Conservation (phyloP, 148 eudicot species). For the Suaeda aralocaspica region DNA sequence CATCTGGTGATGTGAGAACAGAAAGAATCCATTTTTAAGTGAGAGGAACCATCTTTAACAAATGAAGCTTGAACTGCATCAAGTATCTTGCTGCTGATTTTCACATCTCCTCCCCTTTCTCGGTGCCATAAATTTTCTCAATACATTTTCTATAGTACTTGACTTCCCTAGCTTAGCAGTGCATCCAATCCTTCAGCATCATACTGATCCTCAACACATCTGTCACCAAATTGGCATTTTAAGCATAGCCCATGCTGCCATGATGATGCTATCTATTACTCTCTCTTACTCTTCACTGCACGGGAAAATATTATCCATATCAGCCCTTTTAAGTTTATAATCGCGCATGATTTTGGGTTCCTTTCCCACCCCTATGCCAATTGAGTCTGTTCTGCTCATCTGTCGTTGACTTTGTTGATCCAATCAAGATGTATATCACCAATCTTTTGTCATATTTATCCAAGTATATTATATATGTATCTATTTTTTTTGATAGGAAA, state of each 20-base stretch:
- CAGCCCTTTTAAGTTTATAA: too few species aligned
- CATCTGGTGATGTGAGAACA: slow-evolving; percentile 17
- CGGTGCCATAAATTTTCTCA: too few species aligned
- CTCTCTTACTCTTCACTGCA: too few species aligned
- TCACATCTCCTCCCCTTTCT: too few species aligned
- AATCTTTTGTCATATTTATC: slow-evolving; percentile 34
- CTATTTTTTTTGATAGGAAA: slow-evolving; percentile 2
- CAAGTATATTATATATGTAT: slow-evolving; percentile 23
- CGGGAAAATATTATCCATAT: too few species aligned
- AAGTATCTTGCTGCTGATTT: too few species aligned
- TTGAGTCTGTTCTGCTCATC: slow-evolving; percentile 48
- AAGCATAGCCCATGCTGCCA: slow-evolving; percentile 57
- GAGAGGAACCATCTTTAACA: slow-evolving; percentile 34
- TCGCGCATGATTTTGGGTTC: too few species aligned
- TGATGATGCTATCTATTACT: slow-evolving; percentile 46
- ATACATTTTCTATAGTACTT: too few species aligned
- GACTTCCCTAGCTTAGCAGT: too few species aligned
- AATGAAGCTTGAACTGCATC: slow-evolving; percentile 21
- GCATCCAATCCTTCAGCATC: slow-evolving; percentile 44
- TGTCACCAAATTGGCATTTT: slow-evolving; percentile 33
- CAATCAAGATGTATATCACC: slow-evolving; percentile 60
- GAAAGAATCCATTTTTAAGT: slow-evolving; percentile 44
- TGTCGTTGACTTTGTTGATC: slow-evolving; percentile 42
- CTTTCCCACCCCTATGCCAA: slow-evolving; percentile 52
- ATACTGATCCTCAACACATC: slow-evolving; percentile 35